Evolutionary conservation across 768 basidiomycete genomes (phyloP).

Genomic region (Suillus brevipes): DNA sequence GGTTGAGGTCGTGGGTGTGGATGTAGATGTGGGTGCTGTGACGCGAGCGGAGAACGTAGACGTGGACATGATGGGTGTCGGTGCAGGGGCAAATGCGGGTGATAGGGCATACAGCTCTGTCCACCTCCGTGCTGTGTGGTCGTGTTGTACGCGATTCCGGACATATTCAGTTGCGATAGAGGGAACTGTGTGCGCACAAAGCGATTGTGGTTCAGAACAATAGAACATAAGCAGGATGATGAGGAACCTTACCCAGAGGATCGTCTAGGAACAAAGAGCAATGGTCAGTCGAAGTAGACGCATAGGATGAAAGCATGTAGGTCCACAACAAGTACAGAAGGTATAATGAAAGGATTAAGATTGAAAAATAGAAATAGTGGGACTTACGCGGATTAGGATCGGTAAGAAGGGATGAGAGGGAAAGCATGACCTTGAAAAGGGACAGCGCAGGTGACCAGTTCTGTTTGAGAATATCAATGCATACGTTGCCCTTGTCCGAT

Average conservation of each 20-base stretch:
- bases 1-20: background rate
- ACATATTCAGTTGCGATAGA: slow-evolving; percentile 70
- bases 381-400: slow-evolving; percentile 90
- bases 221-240: background rate
- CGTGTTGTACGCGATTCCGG: slow-evolving; percentile 68
- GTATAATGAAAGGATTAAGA: background rate
- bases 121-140: slow-evolving; percentile 78
- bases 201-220: background rate
- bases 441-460: slow-evolving; percentile 95
- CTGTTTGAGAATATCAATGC: slow-evolving; percentile 89
- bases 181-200: slow-evolving; percentile 50
- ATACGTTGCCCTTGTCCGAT: slow-evolving; percentile 74
- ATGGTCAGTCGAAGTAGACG: slow-evolving; percentile 3
- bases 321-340: background rate
- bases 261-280: slow-evolving; percentile 47
- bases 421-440: slow-evolving; percentile 92
- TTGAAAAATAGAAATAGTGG: background rate
- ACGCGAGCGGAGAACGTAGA: background rate
- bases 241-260: slow-evolving; percentile 56
- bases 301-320: slow-evolving; percentile 7
- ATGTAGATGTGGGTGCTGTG: background rate
- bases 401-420: slow-evolving; percentile 87
- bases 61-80: background rate
- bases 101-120: slow-evolving; percentile 69
- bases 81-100: slow-evolving; percentile 30